Evolutionary conservation across 768 basidiomycete genomes (phyloP).

Genomic region (Russula olivacea): DNA sequence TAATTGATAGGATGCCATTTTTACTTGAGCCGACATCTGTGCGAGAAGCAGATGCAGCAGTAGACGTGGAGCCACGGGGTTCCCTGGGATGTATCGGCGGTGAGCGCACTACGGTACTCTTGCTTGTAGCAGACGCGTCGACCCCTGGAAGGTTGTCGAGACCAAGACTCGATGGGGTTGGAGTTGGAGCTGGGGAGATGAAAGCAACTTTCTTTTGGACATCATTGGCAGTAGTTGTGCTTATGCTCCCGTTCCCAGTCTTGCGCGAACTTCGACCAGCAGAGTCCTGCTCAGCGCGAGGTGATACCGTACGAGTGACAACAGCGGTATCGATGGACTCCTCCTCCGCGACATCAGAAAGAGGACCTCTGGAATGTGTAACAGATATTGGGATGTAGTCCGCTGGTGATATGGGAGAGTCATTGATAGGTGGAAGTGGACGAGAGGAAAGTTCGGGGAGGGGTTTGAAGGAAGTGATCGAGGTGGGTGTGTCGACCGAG

Average conservation of each 20-base stretch:
- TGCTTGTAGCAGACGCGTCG: slow-evolving; percentile 39
- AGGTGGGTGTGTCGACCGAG: slow-evolving; percentile 27
- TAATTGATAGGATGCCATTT: slow-evolving; percentile 40
- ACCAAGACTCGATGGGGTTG: slow-evolving; percentile 48
- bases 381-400: slow-evolving; percentile 26
- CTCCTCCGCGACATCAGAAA: slow-evolving; percentile 23
- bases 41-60: slow-evolving; percentile 55
- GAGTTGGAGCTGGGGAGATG: slow-evolving; percentile 73
- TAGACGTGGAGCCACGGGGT: slow-evolving; percentile 59
- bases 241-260: slow-evolving; percentile 35
- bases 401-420: slow-evolving; percentile 35
- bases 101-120: slow-evolving; percentile 72
- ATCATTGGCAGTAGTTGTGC: slow-evolving; percentile 36
- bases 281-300: slow-evolving; percentile 31
- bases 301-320: slow-evolving; percentile 23
- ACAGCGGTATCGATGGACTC: slow-evolving; percentile 21
- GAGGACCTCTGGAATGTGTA: slow-evolving; percentile 27
- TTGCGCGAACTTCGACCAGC: slow-evolving; percentile 37
- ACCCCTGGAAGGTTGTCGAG: slow-evolving; percentile 49
- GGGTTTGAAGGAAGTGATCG: slow-evolving; percentile 58
- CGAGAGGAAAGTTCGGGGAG: slow-evolving; percentile 58
- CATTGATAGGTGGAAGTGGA: slow-evolving; percentile 45
- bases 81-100: slow-evolving; percentile 69
- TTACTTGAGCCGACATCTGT: slow-evolving; percentile 49
- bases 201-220: slow-evolving; percentile 84